Conservation (phyloP, 768 basidiomycete genomes). For the Xerocomus potaroensis region DNA sequence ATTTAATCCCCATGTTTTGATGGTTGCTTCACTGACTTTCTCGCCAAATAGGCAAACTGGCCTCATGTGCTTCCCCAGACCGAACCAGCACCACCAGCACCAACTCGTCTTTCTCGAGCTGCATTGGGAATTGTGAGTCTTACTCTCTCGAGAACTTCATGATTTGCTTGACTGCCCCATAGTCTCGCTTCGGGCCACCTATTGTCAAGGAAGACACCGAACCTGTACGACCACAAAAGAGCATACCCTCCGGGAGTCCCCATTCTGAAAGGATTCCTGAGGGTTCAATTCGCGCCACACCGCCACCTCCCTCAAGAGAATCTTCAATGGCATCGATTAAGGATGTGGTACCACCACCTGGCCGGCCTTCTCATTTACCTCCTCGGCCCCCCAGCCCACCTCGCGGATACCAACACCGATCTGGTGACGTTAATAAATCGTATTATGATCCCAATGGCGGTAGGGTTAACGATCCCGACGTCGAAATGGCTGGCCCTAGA, state of each 20-base stretch:
- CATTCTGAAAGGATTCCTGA: slow-evolving; percentile 14
- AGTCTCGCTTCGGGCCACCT: slow-evolving; percentile 34
- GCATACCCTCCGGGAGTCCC: slow-evolving; percentile 17
- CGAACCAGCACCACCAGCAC: slow-evolving; percentile 5
- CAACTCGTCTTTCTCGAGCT: slow-evolving; percentile 15
- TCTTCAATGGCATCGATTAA: slow-evolving; percentile 23
- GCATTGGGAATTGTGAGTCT: slow-evolving; percentile 16
- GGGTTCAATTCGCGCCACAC: slow-evolving; percentile 17
- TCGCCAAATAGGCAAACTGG: slow-evolving; percentile 7
- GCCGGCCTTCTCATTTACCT: slow-evolving; percentile 20
- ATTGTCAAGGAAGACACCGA: slow-evolving; percentile 19
- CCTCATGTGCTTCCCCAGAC: slow-evolving; percentile 3
- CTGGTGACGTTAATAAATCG: slow-evolving; percentile 7
- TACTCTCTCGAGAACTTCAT: too few relatives aligned
- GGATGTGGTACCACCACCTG: slow-evolving; percentile 2
- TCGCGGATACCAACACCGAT: slow-evolving; percentile 4
- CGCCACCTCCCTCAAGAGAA: slow-evolving; percentile 29
- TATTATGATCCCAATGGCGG: background rate
- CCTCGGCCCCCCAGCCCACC: slow-evolving; percentile 20
- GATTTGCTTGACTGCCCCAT: background rate
- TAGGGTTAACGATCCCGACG: slow-evolving; percentile 1
- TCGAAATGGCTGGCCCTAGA: slow-evolving; percentile 6
- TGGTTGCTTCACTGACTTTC: background rate
- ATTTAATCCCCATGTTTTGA: background rate
- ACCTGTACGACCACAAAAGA: background rate